phyloP scores from a whole-genome alignment of 2,329 filamentous ascomycete species.

The Arthrobotrys sphaeroides region DNA sequence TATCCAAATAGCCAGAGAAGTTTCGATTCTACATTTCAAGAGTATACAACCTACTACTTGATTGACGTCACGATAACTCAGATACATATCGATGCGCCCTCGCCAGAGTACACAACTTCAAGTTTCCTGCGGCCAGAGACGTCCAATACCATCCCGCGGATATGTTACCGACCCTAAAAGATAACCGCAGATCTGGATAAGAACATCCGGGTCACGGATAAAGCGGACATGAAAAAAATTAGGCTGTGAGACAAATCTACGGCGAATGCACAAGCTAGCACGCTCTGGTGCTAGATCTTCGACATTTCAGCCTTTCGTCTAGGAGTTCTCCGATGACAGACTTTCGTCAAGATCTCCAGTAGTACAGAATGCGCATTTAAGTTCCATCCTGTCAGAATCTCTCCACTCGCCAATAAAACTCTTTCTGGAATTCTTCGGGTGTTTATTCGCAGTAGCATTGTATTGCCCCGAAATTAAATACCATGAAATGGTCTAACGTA shows the following conservation, averaged over 20 bases:
- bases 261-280: neutral
- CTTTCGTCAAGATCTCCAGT: neutral
- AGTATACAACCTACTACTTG: neutral
- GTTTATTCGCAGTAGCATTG: no score
- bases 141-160: constrained; percentile 16
- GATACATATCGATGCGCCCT: no score
- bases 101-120: neutral
- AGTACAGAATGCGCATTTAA: neutral
- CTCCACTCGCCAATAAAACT: neutral
- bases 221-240: neutral
- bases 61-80: constrained; percentile 6
- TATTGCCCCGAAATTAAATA: no score
- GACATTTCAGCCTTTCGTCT: neutral
- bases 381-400: neutral
- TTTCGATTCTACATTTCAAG: neutral
- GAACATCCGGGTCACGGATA: constrained; percentile 4
- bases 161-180: constrained; percentile 1
- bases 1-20: neutral
- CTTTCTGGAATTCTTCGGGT: no score
- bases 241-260: constrained; percentile 44
- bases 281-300: neutral
- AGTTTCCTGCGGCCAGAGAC: neutral
- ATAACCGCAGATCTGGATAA: constrained; percentile 20
- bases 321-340: neutral
- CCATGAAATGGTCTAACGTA: no score